Base-by-base conservation (phyloP, 1,284 basidiomycete species). In the Fistulinella cinereoalba region DNA sequence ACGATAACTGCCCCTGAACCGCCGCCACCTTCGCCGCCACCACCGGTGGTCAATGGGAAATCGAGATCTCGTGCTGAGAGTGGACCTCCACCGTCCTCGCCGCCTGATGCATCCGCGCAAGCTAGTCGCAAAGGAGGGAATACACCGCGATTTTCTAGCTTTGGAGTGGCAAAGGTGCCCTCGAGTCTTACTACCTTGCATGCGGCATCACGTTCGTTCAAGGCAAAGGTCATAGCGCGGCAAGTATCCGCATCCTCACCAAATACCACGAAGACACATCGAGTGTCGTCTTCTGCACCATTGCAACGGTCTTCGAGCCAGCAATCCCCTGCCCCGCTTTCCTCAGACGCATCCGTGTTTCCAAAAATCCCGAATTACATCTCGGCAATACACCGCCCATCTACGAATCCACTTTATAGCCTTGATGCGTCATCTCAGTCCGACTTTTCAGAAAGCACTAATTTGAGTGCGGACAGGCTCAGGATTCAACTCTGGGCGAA, bases 381-480 rank as follows among this genome's bases (percentile, higher is more conserved):
- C 21, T 91, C 89, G 2, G 70, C 76, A 0, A 72, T 85, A 41
- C 85, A 88, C 56, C 71, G 71, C 33, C 81, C 86, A 6, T 88
- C 88, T 1, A 90, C 83, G 5, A 89, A 89, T 60, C 89, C 90
- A 0, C 64, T 68, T n/a, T 92, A 90, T 55, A 48, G 69, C 7
- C 64, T 88, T 31, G 80, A 86, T 58, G 60, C 71, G 18, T 67
- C 59, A 11, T 69, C 73, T 28, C 57, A 62, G 43, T 62, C 60
- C 42, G 75, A 79, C 31, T 78, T 79, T 54, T 66, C 73, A 1
- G 65, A 70, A 21, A 71, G 71, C 59, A 70, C 73, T 8, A 71
- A 85, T 57, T 56, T 76, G 15, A 75, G 75, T 53, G 70, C 73
- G 3, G 67, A 73, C 29, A 70, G 56, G 41, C 56, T 86, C 50